Evolutionary conservation across 2,329 filamentous ascomycete species (phyloP).

Genomic region (Tolypocladium inflatum): DNA sequence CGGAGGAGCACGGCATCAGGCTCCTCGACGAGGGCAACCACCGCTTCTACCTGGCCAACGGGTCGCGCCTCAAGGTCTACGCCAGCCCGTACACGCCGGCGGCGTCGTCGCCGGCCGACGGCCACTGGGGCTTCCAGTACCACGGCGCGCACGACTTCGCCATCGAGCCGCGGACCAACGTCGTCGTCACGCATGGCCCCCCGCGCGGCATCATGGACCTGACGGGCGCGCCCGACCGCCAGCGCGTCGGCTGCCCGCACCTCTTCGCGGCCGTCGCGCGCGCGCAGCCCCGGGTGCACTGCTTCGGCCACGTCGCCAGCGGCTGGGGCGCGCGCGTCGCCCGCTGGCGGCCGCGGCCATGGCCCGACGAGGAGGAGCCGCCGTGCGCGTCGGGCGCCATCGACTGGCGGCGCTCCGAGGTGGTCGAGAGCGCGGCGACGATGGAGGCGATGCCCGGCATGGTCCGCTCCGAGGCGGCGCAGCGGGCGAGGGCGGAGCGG

Average conservation of each 20-base stretch:
- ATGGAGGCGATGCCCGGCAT: too few relatives aligned
- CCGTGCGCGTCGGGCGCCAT: too few relatives aligned
- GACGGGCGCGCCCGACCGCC: slow-evolving; percentile 10
- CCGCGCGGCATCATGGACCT: slow-evolving; percentile 31
- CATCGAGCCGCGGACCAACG: slow-evolving; percentile 15
- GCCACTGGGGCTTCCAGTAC: slow-evolving; percentile 37
- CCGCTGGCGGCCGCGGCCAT: slow-evolving; percentile 28
- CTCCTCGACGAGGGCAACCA: slow-evolving; percentile 33
- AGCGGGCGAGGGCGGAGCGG: background rate
- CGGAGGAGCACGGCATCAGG: slow-evolving; percentile 19
- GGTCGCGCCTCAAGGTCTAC: slow-evolving; percentile 30
- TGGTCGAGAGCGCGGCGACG: too few relatives aligned
- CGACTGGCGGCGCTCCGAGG: too few relatives aligned
- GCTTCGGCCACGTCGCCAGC: slow-evolving; percentile 24
- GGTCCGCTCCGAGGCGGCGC: too few relatives aligned
- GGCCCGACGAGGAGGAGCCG: background rate
- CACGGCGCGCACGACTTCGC: slow-evolving; percentile 15
- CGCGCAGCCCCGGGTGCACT: slow-evolving; percentile 22
- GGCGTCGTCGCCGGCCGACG: background rate
- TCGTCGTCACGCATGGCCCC: slow-evolving; percentile 26
- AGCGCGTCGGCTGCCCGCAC: slow-evolving; percentile 19
- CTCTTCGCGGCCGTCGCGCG: slow-evolving; percentile 19
- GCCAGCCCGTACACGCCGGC: slow-evolving; percentile 34
- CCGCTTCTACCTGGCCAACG: slow-evolving; percentile 27
- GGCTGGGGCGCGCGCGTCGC: slow-evolving; percentile 32